Evolutionary conservation across 148 eudicot species (phyloP).

Genomic region (Cornus kousa): DNA sequence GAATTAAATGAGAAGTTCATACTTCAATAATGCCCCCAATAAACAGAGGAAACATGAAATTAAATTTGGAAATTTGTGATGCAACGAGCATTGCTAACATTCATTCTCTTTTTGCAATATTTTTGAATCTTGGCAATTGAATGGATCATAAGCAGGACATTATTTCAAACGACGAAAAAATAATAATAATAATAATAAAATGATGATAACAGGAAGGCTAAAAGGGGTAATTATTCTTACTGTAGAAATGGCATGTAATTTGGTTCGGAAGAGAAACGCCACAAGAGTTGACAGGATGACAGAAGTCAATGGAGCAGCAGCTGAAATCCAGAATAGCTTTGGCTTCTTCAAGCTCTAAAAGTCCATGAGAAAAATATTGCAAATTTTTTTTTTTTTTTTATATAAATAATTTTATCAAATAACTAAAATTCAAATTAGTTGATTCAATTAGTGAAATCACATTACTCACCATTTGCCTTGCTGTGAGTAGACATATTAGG

Average conservation of each 20-base stretch:
- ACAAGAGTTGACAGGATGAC: constrained; percentile 64
- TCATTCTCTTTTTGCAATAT: not conserved
- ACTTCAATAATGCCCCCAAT: not conserved
- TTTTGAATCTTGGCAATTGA: not conserved
- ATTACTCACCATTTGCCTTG: constrained; percentile 63
- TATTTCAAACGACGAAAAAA: too few species aligned
- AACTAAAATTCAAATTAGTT: not conserved
- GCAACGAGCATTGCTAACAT: not conserved
- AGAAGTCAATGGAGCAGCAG: constrained; percentile 75
- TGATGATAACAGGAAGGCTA: not conserved
- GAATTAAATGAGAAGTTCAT: not conserved
- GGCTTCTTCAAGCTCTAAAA: constrained; percentile 62
- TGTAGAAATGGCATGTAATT: constrained; percentile 36
- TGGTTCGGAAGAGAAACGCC: constrained; percentile 44
- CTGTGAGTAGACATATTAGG: constrained; percentile 48
- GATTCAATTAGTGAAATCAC: not conserved
- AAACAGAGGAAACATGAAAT: not conserved
- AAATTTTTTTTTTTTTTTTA: not conserved
- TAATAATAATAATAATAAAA: too few species aligned
- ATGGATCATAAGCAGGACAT: too few species aligned
- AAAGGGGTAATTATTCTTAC: constrained; percentile 35
- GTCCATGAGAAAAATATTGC: not conserved
- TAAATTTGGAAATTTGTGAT: not conserved
- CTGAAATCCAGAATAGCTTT: constrained; percentile 73
- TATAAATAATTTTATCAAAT: not conserved